Base-by-base conservation (phyloP, 805 yeast genomes). In the Candida montana region DNA sequence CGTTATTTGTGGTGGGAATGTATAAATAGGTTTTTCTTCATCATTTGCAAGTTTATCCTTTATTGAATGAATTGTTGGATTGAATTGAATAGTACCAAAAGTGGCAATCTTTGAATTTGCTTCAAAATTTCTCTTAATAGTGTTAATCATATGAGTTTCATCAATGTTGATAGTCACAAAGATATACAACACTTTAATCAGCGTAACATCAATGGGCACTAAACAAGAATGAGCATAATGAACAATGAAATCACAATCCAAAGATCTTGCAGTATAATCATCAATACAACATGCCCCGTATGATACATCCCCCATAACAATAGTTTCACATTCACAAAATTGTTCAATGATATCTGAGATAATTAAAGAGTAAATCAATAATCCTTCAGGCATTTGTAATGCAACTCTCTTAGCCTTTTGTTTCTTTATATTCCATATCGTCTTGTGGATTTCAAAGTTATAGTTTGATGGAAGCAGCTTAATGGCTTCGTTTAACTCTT, bases 261-360 rank as follows among this genome's bases (percentile, higher is more conserved):
- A 63, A 0, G 98, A 80, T 48, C 90, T 71, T 2, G 99, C 99
- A 0, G 99, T 90, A 58, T 72, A 93, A 58, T 93, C 99, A 60
- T 93, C 99, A 35, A 93, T 89, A 64, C 99, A 93, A 60, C 99
- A 93, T 0, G 99, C 99, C 33, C 99, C 99, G 57, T 93, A 93
- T 0, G 97, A 87, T 0, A 93, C 99, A 61, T 93, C 99, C 2
- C 99, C 99, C 99, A 93, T 93, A 3, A 91, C 93, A 1, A 93
- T 69, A 0, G 90, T 85, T 56, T 90, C 96, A 40, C 83, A 88
- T 3, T 67, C 63, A 59, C 97, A 90, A 53, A 93, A 91, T 61
- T 90, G 96, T 56, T 88, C 95, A 28, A 93, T 59, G 19, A 93
- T 91, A 63, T 93, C 99, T 4, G 95, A 75, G n/a, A 93, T 77